phyloP scores from a whole-genome alignment of 192 early-diverging fungal species.

The Mycoemilia scoparia region DNA sequence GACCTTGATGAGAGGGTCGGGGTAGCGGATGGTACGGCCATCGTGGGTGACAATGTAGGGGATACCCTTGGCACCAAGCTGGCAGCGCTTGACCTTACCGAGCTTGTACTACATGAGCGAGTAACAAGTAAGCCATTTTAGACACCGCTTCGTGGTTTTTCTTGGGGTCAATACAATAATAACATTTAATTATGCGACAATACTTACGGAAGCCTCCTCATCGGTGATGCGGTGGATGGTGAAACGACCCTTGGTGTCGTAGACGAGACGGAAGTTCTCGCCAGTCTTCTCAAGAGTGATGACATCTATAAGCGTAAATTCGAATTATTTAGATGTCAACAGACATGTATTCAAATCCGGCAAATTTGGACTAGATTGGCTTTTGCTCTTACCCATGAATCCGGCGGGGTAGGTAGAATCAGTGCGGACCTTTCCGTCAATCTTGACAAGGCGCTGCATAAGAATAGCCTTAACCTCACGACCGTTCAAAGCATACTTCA shows the following conservation, averaged over 20 bases:
- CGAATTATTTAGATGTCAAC: too few relatives aligned
- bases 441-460: conserved; percentile 98
- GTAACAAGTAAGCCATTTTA: too few relatives aligned
- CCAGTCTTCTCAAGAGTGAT: conserved; percentile 54
- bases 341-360: not conserved
- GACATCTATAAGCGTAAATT: too few relatives aligned
- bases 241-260: conserved; percentile 99
- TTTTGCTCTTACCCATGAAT: too few relatives aligned
- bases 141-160: too few relatives aligned
- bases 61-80: conserved; percentile 89
- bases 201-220: conserved; percentile 95
- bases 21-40: conserved; percentile 98
- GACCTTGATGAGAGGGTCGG: conserved; percentile 96
- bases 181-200: too few relatives aligned
- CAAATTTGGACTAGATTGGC: not conserved
- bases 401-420: conserved; percentile 93
- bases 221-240: conserved; percentile 96
- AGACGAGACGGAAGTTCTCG: conserved; percentile 99
- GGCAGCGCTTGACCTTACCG: conserved; percentile 90
- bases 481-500: conserved; percentile 96
- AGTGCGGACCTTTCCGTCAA: conserved; percentile 96
- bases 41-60: conserved; percentile 97
- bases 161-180: too few relatives aligned
- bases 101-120: conserved; percentile 99
- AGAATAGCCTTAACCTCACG: conserved; percentile 92